phyloP scores from a whole-genome alignment of 306 rosid genomes.

The Cotoneaster glaucophyllus region DNA sequence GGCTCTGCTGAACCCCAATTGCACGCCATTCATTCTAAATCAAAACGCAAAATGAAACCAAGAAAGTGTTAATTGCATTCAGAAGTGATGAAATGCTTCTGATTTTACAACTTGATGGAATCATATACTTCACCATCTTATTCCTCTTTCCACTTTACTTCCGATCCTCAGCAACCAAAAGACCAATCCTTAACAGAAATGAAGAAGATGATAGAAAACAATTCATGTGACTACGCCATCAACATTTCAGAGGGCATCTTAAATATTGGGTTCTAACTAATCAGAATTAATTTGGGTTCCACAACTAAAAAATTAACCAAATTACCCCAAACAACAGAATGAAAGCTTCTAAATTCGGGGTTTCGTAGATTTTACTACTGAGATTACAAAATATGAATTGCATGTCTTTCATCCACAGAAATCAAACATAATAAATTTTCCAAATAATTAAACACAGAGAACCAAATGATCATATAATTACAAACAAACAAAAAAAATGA shows the following conservation, averaged over 20 bases:
- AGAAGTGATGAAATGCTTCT: not conserved
- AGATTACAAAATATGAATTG: not conserved
- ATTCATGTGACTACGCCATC: not conserved
- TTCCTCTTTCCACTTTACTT: not conserved
- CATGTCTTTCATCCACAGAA: not conserved
- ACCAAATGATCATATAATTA: not conserved
- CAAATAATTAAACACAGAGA: not conserved
- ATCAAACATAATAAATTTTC: not conserved
- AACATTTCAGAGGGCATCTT: not conserved
- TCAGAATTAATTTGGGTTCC: not conserved
- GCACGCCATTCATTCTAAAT: constrained; percentile 88
- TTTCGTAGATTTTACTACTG: not conserved
- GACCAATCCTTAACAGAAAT: not conserved
- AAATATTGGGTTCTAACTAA: not conserved
- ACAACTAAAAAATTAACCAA: not conserved
- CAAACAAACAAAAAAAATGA: not conserved
- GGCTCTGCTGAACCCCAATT: constrained; percentile 95
- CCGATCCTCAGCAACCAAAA: not conserved
- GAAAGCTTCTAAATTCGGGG: not conserved
- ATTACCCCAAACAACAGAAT: not conserved
- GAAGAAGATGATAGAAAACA: not conserved
- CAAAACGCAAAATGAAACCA: not conserved
- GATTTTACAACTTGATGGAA: not conserved
- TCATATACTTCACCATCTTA: not conserved
- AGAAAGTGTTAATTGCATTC: not conserved